These are phyloP conservation scores for Exutisphaerella laricina DNA, from an alignment of 2,329 filamentous ascomycete species.

Conservation along the genomic window DNA sequence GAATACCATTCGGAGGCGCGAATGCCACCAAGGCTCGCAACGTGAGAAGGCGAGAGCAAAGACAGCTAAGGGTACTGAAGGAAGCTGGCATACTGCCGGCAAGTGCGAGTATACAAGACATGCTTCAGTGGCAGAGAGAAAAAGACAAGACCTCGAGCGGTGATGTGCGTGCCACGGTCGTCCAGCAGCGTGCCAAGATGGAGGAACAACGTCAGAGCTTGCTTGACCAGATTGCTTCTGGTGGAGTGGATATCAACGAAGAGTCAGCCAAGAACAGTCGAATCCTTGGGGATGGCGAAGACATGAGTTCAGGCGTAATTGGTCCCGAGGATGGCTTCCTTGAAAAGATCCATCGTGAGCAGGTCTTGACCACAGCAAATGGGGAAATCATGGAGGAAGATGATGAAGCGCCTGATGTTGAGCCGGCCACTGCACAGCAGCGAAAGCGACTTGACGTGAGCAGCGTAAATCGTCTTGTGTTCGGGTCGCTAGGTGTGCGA, in stretches of 20 bases:
- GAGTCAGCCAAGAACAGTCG: not conserved
- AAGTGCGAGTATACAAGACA: slow-evolving; percentile 47
- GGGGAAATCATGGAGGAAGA: not conserved
- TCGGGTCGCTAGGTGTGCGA: slow-evolving; percentile 65
- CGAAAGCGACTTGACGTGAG: slow-evolving; percentile 51
- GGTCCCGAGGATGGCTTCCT: not conserved
- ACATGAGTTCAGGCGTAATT: not conserved
- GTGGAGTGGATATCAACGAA: slow-evolving; percentile 12
- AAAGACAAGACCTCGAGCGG: not conserved
- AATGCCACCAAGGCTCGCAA: slow-evolving; percentile 52
- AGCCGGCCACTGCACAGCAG: slow-evolving; percentile 19
- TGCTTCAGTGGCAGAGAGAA: slow-evolving; percentile 31
- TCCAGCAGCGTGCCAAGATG: slow-evolving; percentile 3
- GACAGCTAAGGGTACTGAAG: slow-evolving; percentile 50
- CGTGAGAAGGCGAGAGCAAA: slow-evolving; percentile 46
- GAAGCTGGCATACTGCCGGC: slow-evolving; percentile 47
- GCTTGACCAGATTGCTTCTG: slow-evolving; percentile 14
- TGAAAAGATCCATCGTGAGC: no score
- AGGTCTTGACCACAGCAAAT: not conserved
- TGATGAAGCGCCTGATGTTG: slow-evolving; percentile 21
- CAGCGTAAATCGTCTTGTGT: slow-evolving; percentile 62
- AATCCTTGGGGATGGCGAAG: not conserved
- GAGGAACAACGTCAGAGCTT: slow-evolving; percentile 14
- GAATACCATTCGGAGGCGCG: slow-evolving; percentile 44
- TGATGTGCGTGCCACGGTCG: not conserved